These are phyloP conservation scores for Pyrenophora tritici-repentis DNA, from an alignment of 2,329 filamentous ascomycete genomes.

Conservation along the genomic window DNA sequence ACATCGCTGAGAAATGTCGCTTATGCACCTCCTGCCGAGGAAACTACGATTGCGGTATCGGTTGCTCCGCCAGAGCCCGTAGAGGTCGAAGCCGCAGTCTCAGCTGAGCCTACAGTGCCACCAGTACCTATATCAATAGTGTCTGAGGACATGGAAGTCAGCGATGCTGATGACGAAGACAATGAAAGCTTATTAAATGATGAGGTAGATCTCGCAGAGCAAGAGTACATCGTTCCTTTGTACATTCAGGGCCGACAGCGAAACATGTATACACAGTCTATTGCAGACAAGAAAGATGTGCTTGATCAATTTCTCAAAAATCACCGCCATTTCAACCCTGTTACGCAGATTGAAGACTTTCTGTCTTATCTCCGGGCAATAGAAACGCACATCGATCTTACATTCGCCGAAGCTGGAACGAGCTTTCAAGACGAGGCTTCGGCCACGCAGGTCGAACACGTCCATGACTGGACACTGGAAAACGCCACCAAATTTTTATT, in stretches of 20 bases:
- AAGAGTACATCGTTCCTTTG: constrained; percentile 44
- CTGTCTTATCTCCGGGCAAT: constrained; percentile 30
- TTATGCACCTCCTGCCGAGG: constrained; percentile 11
- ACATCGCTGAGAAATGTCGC: constrained; percentile 38
- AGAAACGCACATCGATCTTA: constrained; percentile 42
- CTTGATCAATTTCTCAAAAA: constrained; percentile 25
- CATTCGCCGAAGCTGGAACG: constrained; percentile 28
- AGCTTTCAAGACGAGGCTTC: constrained; percentile 12
- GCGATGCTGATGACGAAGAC: constrained; percentile 28
- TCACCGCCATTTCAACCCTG: constrained; percentile 13
- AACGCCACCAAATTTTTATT: constrained; percentile 45
- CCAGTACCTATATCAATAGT: not conserved
- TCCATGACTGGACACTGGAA: constrained; percentile 34
- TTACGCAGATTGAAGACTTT: constrained; percentile 24
- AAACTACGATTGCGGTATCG: constrained; percentile 2
- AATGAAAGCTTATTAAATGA: constrained; percentile 32
- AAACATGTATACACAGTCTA: constrained; percentile 26
- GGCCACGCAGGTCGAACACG: constrained; percentile 25
- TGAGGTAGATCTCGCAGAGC: constrained; percentile 31
- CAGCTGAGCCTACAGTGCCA: not conserved
- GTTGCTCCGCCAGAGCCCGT: constrained; percentile 3
- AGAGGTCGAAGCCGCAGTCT: constrained; percentile 7
- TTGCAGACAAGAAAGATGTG: constrained; percentile 25
- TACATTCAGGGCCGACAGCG: constrained; percentile 40
- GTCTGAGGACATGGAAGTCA: constrained; percentile 24